Conservation (phyloP, 768 basidiomycete species). For the Agrocybe chaxingu region DNA sequence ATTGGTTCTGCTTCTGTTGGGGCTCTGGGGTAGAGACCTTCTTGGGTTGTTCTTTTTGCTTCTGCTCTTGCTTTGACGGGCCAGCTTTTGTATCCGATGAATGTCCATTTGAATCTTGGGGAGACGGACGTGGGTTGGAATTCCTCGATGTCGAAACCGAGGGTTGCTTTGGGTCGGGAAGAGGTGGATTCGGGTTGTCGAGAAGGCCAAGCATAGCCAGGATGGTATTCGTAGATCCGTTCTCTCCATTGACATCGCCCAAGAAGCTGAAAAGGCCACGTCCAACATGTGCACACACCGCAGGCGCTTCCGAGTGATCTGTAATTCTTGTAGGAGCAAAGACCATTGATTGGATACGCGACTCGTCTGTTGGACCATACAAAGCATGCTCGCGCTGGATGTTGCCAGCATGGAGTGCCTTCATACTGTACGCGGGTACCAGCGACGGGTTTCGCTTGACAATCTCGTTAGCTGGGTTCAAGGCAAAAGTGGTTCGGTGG, state of each 20-base stretch:
- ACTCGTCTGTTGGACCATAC: conserved; percentile 25
- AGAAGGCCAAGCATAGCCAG: conserved; percentile 36
- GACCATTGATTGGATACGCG: conserved; percentile 23
- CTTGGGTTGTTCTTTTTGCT: not conserved
- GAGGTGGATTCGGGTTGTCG: conserved; percentile 13
- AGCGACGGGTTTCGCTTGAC: conserved; percentile 27
- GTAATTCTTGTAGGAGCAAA: conserved; percentile 20
- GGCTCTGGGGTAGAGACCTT: not conserved
- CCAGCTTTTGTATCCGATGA: not conserved
- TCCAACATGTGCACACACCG: conserved; percentile 26
- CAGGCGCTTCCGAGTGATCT: conserved; percentile 27
- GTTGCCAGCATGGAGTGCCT: conserved; percentile 32
- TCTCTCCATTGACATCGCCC: conserved; percentile 42
- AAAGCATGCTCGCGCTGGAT: conserved; percentile 27
- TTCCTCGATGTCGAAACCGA: not conserved
- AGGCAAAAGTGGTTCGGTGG: conserved; percentile 32
- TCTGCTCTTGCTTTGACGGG: not conserved
- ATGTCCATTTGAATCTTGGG: not conserved
- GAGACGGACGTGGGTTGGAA: not conserved
- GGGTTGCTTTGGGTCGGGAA: not conserved
- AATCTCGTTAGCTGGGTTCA: conserved; percentile 27
- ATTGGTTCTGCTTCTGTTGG: not conserved
- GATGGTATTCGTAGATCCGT: conserved; percentile 27
- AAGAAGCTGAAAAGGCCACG: conserved; percentile 35
- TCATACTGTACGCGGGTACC: conserved; percentile 36